Conservation (phyloP, 2,329 filamentous ascomycete species). For the Cladosporium sphaerospermum region DNA sequence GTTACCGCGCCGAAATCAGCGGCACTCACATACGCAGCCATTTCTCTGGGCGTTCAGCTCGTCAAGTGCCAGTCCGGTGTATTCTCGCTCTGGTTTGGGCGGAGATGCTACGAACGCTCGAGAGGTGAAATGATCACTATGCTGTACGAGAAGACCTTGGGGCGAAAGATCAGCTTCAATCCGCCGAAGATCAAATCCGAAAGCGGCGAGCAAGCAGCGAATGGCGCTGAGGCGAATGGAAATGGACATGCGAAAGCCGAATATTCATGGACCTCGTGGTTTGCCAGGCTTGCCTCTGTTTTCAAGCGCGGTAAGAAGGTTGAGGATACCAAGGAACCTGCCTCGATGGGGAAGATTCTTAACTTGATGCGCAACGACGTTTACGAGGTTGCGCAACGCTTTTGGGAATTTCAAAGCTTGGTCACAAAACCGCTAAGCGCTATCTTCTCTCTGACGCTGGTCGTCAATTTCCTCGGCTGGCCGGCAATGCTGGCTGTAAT, state of each 20-base stretch:
- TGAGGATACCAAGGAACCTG: conserved; percentile 47
- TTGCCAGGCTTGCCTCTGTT: background rate
- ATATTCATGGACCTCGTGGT: background rate
- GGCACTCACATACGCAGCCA: conserved; percentile 58
- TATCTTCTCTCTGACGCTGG: conserved; percentile 65
- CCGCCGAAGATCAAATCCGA: conserved; percentile 24
- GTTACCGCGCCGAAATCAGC: conserved; percentile 45
- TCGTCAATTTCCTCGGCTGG: conserved; percentile 74
- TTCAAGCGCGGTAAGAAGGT: conserved; percentile 23
- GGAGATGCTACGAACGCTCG: conserved; percentile 75
- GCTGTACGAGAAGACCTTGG: conserved; percentile 71
- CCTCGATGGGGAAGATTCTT: conserved; percentile 84
- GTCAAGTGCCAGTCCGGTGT: conserved; percentile 59
- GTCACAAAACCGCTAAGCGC: conserved; percentile 71
- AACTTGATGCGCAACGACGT: conserved; percentile 78
- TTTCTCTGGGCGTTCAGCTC: conserved; percentile 57
- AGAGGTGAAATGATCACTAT: conserved; percentile 81
- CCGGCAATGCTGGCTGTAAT: conserved; percentile 68
- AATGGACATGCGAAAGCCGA: conserved; percentile 17
- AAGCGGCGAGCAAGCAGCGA: conserved; percentile 14
- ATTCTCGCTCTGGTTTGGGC: conserved; percentile 72
- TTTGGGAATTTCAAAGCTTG: conserved; percentile 80
- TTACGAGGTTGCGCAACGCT: conserved; percentile 71
- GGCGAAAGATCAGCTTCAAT: conserved; percentile 51
- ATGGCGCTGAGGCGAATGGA: conserved; percentile 18